Percentiles rank a stretch among this genome's conserved stretches.
Conservation (phyloP, 2,329 filamentous ascomycete species). For the Colletotrichum falcatum region DNA sequence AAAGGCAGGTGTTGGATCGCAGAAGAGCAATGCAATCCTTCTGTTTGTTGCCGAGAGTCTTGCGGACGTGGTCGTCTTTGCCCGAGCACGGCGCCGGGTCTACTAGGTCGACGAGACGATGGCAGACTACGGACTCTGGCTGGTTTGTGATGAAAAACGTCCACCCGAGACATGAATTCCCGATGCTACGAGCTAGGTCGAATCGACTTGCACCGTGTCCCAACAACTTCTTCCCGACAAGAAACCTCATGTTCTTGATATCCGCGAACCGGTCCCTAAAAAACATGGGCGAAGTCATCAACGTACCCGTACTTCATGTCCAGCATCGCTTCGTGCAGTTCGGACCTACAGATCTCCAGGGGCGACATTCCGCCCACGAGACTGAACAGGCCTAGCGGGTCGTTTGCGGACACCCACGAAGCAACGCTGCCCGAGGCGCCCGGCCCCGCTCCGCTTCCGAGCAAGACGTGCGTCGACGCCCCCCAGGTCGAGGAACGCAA, state of each 20-base stretch:
- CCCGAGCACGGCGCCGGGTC: too few species aligned
- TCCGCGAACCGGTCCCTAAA: accelerated
- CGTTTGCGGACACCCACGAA: accelerated
- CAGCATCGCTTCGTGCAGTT: not conserved
- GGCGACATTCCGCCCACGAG: not conserved
- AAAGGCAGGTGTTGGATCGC: too few species aligned
- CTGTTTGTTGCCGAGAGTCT: too few species aligned
- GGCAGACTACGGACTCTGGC: too few species aligned
- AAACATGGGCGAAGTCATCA: too few species aligned
- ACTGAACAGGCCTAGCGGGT: accelerated
- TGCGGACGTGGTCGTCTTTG: too few species aligned
- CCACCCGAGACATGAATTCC: too few species aligned
- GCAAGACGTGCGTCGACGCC: not conserved
- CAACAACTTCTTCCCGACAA: not conserved
- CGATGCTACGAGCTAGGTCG: too few species aligned
- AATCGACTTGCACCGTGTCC: not conserved
- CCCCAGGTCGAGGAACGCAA: not conserved
- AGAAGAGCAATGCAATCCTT: too few species aligned
- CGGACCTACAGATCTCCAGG: not conserved
- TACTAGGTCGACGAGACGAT: slow-evolving; percentile 62
- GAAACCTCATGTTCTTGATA: accelerated
- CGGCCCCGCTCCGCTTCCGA: not conserved
- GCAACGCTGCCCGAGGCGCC: not conserved
- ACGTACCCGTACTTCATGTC: too few species aligned
- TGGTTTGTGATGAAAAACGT: too few species aligned